These are phyloP conservation scores for Xerocomus potaroensis DNA, from an alignment of 768 basidiomycete genomes.

Conservation along the genomic window DNA sequence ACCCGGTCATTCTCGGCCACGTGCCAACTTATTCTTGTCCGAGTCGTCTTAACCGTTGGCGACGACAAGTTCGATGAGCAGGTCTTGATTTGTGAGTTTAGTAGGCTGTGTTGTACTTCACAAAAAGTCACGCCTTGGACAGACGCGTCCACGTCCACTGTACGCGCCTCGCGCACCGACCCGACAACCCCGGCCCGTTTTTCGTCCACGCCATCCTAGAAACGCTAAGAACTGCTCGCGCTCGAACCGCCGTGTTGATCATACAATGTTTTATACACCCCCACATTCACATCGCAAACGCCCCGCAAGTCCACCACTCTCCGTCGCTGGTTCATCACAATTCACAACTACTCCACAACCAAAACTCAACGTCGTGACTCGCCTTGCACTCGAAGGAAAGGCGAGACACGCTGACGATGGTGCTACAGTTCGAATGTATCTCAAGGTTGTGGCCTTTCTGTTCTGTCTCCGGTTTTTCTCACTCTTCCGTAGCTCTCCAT, in stretches of 20 bases:
- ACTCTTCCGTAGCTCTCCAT: conserved; percentile 50
- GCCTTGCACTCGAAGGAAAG: conserved; percentile 71
- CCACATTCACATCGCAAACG: conserved; percentile 29
- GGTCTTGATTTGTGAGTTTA: too few relatives aligned
- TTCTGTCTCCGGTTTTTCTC: neutral
- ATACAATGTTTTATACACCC: conserved; percentile 14
- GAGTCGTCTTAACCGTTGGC: too few relatives aligned
- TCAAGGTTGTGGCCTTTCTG: conserved; percentile 49
- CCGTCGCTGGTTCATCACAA: conserved; percentile 38
- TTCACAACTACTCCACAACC: conserved; percentile 41
- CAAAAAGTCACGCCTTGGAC: too few relatives aligned
- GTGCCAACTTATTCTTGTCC: conserved; percentile 2
- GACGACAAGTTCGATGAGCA: too few relatives aligned
- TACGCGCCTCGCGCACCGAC: conserved; percentile 9
- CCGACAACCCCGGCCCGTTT: conserved; percentile 14
- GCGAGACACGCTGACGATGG: conserved; percentile 63
- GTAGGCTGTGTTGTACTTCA: too few relatives aligned
- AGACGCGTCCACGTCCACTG: too few relatives aligned
- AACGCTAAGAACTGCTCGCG: neutral
- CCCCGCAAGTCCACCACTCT: conserved; percentile 29
- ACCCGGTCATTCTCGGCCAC: conserved; percentile 22
- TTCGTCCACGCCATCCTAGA: conserved; percentile 9
- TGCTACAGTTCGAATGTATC: conserved; percentile 67
- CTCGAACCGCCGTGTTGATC: neutral
- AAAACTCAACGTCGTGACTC: conserved; percentile 66